Evolutionary conservation across 2,329 filamentous ascomycete species (phyloP), one percentile per base, ranked within the genome.

Genomic region (Pseudogymnoascus sp.): DNA sequence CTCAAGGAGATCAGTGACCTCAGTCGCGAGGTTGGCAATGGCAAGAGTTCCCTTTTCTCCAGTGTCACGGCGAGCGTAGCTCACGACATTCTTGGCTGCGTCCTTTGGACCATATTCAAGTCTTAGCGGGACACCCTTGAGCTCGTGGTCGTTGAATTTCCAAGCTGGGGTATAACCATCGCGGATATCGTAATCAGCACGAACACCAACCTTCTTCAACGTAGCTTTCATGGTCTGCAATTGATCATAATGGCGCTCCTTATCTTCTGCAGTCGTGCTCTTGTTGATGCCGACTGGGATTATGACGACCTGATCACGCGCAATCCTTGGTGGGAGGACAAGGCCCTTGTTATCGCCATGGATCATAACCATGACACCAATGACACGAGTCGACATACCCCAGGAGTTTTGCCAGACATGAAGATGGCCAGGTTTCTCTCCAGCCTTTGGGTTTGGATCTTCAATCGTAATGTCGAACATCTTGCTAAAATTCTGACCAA

Each of bases 381-480:
- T 96, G 63, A 93, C 91, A 74, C 95, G 91, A 62, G 95, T 99
- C 1, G 93, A 98, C 65, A 99, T 85, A 78, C 95, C 95, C 95
- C 95, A 99, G 12, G 92, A 97, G 81, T 99, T 99, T 77, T 99
- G 95, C 93, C 93, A 98, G 63, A 98, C 93, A 73, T 93, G 81
- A 63, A 97, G 80, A 72, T 91, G 88, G 69, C 88, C 83, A 68
- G 90, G 89, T 78, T 90, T 89, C 75, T 95, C 86, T 59, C 84
- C 87, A 56, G 82, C 80, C 72, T 87, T 87, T 60, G 82, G 84
- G 65, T 82, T 81, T 24, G 95, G 95, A 73, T 99, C 93, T 76
- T 99, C 93, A 31, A 99, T 91, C 0, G 89, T 96, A 75, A 99
- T 98, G 76, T 95, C 89, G 75, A 98, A 99, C 93, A 99, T 99